Evolutionary conservation across 129 eudicot species (phyloP).

Genomic region (Artemisia annua): DNA sequence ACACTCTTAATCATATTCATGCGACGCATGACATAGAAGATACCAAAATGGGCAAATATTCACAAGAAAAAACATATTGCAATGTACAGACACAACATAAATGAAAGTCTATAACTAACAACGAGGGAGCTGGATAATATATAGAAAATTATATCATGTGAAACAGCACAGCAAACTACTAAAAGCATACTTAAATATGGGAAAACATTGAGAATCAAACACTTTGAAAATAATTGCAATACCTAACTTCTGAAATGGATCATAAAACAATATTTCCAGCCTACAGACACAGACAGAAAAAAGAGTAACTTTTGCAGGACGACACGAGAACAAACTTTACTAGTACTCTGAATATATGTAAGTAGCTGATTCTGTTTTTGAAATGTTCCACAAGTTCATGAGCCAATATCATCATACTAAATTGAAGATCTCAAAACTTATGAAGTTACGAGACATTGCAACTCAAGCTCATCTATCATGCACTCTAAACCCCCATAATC

Average conservation of each 20-base stretch:
- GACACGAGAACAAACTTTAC: neutral
- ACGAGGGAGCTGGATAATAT: too few species aligned
- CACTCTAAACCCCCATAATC: slow-evolving; percentile 1
- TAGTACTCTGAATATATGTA: neutral
- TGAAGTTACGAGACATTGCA: neutral
- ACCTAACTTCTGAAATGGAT: neutral
- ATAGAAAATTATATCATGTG: neutral
- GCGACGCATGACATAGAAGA: too few species aligned
- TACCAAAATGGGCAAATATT: too few species aligned
- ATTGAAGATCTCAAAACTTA: neutral
- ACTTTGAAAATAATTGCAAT: neutral
- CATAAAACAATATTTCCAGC: neutral
- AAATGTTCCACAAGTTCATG: too few species aligned
- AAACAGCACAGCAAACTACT: neutral
- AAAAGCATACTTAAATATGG: neutral
- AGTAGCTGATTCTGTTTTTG: too few species aligned
- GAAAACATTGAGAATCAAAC: neutral
- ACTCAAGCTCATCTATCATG: slow-evolving; percentile 9
- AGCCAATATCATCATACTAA: neutral
- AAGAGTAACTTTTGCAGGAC: neutral
- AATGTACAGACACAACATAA: too few species aligned
- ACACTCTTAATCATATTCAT: too few species aligned
- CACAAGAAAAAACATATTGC: too few species aligned
- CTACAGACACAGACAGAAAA: neutral
- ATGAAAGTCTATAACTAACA: too few species aligned